Evolutionary conservation across 2,329 filamentous ascomycete genomes (phyloP), one percentile per base, ranked within the genome.

Genomic region (Fusarium verrucosum): DNA sequence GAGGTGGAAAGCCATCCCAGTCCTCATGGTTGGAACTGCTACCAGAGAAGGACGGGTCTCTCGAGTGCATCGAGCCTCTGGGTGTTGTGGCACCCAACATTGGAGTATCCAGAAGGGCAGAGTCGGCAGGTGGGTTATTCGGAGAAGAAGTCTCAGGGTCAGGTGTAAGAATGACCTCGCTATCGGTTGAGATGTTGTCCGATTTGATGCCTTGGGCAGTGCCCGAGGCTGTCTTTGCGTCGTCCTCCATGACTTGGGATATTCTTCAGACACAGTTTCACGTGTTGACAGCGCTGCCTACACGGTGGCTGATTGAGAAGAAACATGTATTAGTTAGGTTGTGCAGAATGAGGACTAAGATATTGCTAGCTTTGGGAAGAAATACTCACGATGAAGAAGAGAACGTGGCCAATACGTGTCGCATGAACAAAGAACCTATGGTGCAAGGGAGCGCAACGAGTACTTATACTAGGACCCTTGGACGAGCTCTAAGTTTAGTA

Each of bases 11-110:
- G 20, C 87, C 83, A 63, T 96, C 92, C 86, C 92, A 95, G 74
- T 94, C 92, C 70, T 95, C 92, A 55, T 95, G 91, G 72, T 92
- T 92, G n/a, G 88, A 89, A 75, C 89, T 92, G 77, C 89, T 92
- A 44, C 87, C 89, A n/a, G 92, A 93, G 76, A 93, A 93, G 16
- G 93, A 96, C 16, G 86, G 83, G 52, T 91, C 90, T 58, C 93
- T 87, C 9, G 93, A 96, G 43, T 93, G 79, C 64, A 81, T 73
- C 45, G 87, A 80, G 72, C 83, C 89, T 38, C 76, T 82, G 49
- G 77, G 74, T 14, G 77, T 76, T 43, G 75, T 78, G 26, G 81
- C 81, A 33, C 77, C 81, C n/a, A 85, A 70, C n/a, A 79, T 79
- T 50, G 82, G 83, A 9, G 86, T 84, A 57, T 85, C 83, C 38